These are phyloP conservation scores for Candida sphagnicola DNA, from an alignment of 805 yeast species.

Conservation along the genomic window DNA sequence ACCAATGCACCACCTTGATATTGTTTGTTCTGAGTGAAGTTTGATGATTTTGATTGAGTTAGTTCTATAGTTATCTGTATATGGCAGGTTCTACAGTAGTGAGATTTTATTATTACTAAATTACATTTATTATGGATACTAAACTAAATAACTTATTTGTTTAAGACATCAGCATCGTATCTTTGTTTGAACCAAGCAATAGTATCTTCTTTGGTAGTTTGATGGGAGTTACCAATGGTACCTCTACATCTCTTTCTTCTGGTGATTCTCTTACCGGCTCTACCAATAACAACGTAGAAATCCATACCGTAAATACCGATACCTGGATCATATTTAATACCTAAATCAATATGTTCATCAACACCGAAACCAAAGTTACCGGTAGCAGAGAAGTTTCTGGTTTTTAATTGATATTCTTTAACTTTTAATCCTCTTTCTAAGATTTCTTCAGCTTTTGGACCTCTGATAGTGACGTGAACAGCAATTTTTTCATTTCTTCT, in stretches of 20 bases:
- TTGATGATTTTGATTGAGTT: no score
- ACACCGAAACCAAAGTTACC: constrained; percentile 99
- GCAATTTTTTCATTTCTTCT: constrained; percentile 99
- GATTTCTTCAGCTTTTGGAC: constrained; percentile 95
- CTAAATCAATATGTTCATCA: constrained; percentile 98
- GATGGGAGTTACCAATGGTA: constrained; percentile 88
- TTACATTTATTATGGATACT: constrained; percentile 2
- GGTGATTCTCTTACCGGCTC: constrained; percentile 98
- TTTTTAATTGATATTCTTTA: constrained; percentile 96
- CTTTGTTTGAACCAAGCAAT: constrained; percentile 99
- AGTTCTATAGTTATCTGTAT: no score
- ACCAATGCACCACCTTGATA: no score
- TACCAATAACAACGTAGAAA: constrained; percentile 98
- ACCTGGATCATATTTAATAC: constrained; percentile 99
- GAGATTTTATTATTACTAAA: constrained; percentile 2
- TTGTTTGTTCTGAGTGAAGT: no score
- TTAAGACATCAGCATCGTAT: constrained; percentile 97
- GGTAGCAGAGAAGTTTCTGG: constrained; percentile 94
- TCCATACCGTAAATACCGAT: constrained; percentile 99
- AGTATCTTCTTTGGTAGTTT: constrained; percentile 88
- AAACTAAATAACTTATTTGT: constrained; percentile 49
- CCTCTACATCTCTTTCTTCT: constrained; percentile 96
- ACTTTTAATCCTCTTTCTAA: constrained; percentile 99
- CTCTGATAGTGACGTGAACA: constrained; percentile 99
- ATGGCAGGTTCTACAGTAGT: no score